Conservation (phyloP, 225 moss, liverwort and hornwort genomes). For the Pseudoscleropodium purum region DNA sequence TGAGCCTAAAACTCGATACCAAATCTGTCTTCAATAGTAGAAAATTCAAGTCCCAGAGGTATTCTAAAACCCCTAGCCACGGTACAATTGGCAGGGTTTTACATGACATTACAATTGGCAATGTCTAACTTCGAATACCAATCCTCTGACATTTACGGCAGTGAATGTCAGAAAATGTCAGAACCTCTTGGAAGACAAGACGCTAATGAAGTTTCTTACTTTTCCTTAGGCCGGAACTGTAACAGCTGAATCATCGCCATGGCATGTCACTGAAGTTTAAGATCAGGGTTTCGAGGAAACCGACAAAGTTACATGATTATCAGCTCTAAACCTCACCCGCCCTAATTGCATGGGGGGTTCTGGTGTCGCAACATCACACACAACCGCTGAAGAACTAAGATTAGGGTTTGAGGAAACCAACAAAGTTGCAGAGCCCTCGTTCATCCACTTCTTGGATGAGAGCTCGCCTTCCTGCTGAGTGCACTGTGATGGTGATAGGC, state of each 20-base stretch:
- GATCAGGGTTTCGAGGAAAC: not conserved
- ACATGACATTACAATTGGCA: not conserved
- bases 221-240: slow-evolving; percentile 38
- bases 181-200: not conserved
- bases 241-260: slow-evolving; percentile 42
- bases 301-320: not conserved
- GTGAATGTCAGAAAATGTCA: not conserved
- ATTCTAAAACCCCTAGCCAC: not conserved
- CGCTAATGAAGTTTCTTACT: not conserved
- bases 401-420: not conserved
- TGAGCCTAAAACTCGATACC: not conserved
- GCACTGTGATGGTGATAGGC: no score
- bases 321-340: not conserved
- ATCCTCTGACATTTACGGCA: not conserved
- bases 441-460: slow-evolving; percentile 12
- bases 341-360: not conserved
- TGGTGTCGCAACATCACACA: not conserved
- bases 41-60: not conserved
- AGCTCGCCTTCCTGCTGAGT: not conserved
- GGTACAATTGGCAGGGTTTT: not conserved
- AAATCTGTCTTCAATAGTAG: not conserved
- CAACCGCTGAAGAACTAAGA: not conserved
- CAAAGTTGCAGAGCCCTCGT: not conserved
- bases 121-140: not conserved
- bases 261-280: not conserved